Conservation (phyloP, 805 yeast species). For the Saccharomycopsis selenospora region DNA sequence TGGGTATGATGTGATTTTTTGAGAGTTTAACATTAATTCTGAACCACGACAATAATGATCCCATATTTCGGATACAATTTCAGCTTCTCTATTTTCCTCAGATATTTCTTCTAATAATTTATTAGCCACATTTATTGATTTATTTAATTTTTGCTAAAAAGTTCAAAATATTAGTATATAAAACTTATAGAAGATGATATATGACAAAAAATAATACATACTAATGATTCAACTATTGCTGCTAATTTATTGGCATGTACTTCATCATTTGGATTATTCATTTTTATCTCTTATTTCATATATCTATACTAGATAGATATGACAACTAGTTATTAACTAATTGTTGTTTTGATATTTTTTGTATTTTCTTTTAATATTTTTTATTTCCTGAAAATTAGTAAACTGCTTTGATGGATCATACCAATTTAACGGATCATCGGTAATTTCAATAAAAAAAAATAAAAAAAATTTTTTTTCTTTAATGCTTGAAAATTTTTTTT, state of each 20-base stretch:
- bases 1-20: too few relatives aligned
- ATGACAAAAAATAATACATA: constrained; percentile 1
- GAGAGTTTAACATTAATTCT: constrained; percentile 17
- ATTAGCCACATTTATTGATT: constrained; percentile 12
- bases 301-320: too few relatives aligned
- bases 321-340: too few relatives aligned
- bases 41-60: constrained; percentile 20
- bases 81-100: constrained; percentile 19
- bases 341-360: too few relatives aligned
- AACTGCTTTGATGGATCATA: too few relatives aligned
- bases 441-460: not conserved
- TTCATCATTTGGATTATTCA: constrained; percentile 22
- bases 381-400: too few relatives aligned
- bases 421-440: not conserved
- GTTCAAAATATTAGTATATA: not conserved
- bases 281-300: too few relatives aligned
- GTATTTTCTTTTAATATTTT: too few relatives aligned
- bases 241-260: constrained; percentile 19
- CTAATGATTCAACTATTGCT: constrained; percentile 17
- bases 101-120: constrained; percentile 16
- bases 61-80: constrained; percentile 19
- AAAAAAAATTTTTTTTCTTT: constrained; percentile 1
- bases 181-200: too few relatives aligned
- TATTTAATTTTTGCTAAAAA: constrained; percentile 12
- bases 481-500: too few relatives aligned